A percentile compares a stretch with the other conserved stretches of the same genome.
Evolutionary conservation across 148 eudicot genomes (phyloP).

Genomic region (Dysphania ambrosioides): DNA sequence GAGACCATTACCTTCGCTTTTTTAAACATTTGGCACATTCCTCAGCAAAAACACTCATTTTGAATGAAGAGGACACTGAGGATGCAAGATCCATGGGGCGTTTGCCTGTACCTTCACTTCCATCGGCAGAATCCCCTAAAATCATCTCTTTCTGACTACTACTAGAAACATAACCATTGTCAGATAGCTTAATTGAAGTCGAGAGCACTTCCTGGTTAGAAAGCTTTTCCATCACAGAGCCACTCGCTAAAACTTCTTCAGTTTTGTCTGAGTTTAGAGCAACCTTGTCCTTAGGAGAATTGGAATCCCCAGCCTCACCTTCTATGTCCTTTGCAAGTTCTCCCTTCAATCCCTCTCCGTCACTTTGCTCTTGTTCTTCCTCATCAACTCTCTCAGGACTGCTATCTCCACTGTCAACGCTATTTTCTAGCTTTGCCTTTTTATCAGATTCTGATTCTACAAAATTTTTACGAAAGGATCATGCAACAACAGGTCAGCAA

Average conservation of each 20-base stretch:
- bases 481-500: not conserved
- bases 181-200: slow-evolving; percentile 17
- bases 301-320: slow-evolving; percentile 10
- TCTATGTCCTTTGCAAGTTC: slow-evolving; percentile 14
- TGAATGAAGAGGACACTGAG: slow-evolving; percentile 14
- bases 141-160: slow-evolving; percentile 14
- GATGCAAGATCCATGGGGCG: not conserved
- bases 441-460: slow-evolving; percentile 27
- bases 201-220: slow-evolving; percentile 23
- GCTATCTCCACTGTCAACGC: slow-evolving; percentile 17
- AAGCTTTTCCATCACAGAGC: slow-evolving; percentile 20
- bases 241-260: slow-evolving; percentile 12
- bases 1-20: slow-evolving; percentile 27
- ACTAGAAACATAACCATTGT: slow-evolving; percentile 18
- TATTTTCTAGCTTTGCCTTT: not conserved
- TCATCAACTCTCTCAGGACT: slow-evolving; percentile 16
- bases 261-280: slow-evolving; percentile 14
- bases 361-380: slow-evolving; percentile 17
- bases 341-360: slow-evolving; percentile 23
- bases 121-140: slow-evolving; percentile 11
- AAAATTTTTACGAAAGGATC: slow-evolving; percentile 11
- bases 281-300: slow-evolving; percentile 7
- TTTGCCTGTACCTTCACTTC: slow-evolving; percentile 6
- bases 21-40: slow-evolving; percentile 22
- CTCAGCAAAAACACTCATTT: slow-evolving; percentile 10